Conservation (phyloP, 768 basidiomycete genomes). For the Suillus sp. region DNA sequence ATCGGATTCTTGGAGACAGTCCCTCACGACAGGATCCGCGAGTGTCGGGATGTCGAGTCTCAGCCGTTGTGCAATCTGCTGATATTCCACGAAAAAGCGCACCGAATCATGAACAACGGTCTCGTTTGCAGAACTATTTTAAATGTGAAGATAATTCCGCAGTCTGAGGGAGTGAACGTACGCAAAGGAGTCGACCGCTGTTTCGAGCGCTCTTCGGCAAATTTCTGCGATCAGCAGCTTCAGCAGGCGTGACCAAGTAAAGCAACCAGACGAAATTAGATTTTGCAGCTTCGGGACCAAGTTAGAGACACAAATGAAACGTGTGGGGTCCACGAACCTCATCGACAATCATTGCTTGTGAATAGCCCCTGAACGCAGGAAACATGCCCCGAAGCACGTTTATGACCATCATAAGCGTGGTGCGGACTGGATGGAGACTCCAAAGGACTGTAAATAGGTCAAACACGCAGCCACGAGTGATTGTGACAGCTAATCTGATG, state of each 20-base stretch:
- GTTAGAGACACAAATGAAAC: slow-evolving; percentile 15
- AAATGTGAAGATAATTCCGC: slow-evolving; percentile 4
- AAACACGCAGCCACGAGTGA: slow-evolving; percentile 54
- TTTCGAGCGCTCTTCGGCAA: slow-evolving; percentile 62
- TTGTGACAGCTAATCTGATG: slow-evolving; percentile 54
- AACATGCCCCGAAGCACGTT: slow-evolving; percentile 74
- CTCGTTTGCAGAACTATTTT: slow-evolving; percentile 66
- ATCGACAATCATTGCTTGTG: slow-evolving; percentile 83
- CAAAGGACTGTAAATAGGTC: slow-evolving; percentile 55
- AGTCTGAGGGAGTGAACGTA: slow-evolving; percentile 43
- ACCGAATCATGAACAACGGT: slow-evolving; percentile 72
- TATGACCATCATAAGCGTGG: slow-evolving; percentile 68
- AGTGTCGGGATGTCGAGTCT: slow-evolving; percentile 80
- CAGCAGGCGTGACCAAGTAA: slow-evolving; percentile 67
- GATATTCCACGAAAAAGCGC: slow-evolving; percentile 73
- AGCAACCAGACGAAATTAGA: slow-evolving; percentile 67
- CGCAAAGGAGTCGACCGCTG: slow-evolving; percentile 70
- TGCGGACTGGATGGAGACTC: slow-evolving; percentile 66
- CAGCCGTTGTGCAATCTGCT: slow-evolving; percentile 76
- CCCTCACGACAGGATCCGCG: slow-evolving; percentile 69
- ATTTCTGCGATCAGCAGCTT: slow-evolving; percentile 64
- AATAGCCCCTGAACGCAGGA: slow-evolving; percentile 83
- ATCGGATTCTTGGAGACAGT: slow-evolving; percentile 85
- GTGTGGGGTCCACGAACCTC: slow-evolving; percentile 52
- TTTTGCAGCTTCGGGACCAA: slow-evolving; percentile 57